Base-by-base conservation (phyloP, 129 eudicot genomes). In the Centella asiatica region DNA sequence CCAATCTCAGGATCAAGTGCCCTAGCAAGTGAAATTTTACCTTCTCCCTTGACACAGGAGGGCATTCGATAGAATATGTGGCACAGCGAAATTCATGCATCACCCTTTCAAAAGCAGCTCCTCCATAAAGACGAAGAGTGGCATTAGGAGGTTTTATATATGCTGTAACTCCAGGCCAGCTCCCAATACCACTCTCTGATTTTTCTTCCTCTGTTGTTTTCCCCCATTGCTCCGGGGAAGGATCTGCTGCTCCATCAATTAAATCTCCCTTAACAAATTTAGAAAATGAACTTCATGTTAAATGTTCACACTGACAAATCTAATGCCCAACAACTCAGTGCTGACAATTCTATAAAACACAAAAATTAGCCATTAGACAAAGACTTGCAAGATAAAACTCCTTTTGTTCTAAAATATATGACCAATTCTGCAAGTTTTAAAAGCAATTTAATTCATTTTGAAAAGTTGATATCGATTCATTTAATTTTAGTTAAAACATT, bases 31-130 rank as follows among this genome's bases (percentile, higher is more conserved):
- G 50, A 65, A 44, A 33, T 19, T n/a, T 52, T 68, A 86, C 98
- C 88, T 87, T 92, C 70, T 84, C 96, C 79, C 98, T 80, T 24
- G 98, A 92, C 28, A 92, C 88, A 25, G 75, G 83, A 9, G 98
- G 98, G 78, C 98, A 92, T 62, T 92, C 90, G 45, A 92, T 75
- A 19, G 98, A 92, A 78, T 92, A 87, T 5, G 98, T 78, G 63
- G 98, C 96, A 70, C 94, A 86, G 4, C 96, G 85, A 64, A 92
- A 92, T 80, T 92, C 98, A 74, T 92, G 96, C 80, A 87, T 83
- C 34, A 84, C 96, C 67, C 98, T 82, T 62, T 87, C 98, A 72
- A 92, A 92, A 57, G 98, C 96, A 74, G 98, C 98, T 44, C 98
- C 98, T 15, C 98, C 98, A 56, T 92, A 92, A 18, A 92, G 88